Percentiles rank a stretch among this genome's conserved stretches.
Evolutionary conservation across 2,329 filamentous ascomycete species (phyloP).

Genomic region (Fusarium albidum): DNA sequence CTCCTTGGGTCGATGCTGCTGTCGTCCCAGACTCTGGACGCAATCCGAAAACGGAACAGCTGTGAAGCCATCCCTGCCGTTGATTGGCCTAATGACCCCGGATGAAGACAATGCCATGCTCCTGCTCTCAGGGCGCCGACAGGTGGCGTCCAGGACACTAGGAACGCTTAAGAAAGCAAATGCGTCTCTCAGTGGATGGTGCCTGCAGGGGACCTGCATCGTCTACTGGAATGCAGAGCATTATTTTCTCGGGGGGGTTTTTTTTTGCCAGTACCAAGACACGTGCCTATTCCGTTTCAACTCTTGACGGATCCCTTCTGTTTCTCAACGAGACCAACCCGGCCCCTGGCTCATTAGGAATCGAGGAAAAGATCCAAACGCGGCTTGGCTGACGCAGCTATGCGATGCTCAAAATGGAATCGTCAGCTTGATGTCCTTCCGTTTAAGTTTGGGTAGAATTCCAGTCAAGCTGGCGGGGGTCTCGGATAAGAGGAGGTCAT

Average conservation of each 20-base stretch:
- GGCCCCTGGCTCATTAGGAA: too few relatives aligned
- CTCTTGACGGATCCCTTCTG: too few relatives aligned
- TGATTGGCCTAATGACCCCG: conserved; percentile 14
- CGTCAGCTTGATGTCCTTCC: background rate
- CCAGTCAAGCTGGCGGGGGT: conserved; percentile 9
- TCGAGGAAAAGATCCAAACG: too few relatives aligned
- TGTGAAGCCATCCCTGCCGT: conserved; percentile 2
- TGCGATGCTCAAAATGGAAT: background rate
- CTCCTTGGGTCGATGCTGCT: background rate
- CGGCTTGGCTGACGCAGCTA: background rate
- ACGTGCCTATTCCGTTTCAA: too few relatives aligned
- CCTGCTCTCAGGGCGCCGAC: background rate
- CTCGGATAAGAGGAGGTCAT: background rate
- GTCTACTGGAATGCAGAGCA: too few relatives aligned
- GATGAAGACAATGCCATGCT: conserved; percentile 13
- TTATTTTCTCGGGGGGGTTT: too few relatives aligned
- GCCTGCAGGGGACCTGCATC: conserved; percentile 2
- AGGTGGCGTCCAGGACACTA: conserved; percentile 5
- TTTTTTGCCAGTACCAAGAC: too few relatives aligned
- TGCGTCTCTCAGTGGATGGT: conserved; percentile 6
- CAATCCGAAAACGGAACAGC: conserved; percentile 23
- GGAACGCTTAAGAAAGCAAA: conserved; percentile 6
- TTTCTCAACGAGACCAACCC: too few relatives aligned
- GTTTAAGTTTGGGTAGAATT: conserved; percentile 23
- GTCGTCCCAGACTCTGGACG: background rate